Evolutionary conservation across 768 basidiomycete genomes (phyloP), one percentile per base, ranked within the genome.

Genomic region (Hebeloma cylindrosporum): DNA sequence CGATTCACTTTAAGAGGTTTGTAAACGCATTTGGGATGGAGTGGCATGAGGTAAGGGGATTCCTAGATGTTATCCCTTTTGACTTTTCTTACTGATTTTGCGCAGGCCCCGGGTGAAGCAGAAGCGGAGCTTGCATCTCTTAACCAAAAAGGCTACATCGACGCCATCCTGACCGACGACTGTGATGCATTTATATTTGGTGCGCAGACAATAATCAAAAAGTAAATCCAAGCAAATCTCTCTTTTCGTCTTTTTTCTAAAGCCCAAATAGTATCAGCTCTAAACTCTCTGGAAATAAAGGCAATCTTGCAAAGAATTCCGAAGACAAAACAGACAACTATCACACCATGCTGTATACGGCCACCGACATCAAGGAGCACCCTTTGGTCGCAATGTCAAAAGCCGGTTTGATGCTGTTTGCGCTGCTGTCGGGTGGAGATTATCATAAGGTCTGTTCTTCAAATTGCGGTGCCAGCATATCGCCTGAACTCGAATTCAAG

Each of bases 371-470:
- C 3, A 30, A 47, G 47, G 79, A 81, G 42, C 79, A 85, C 54
- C 75, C 75, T 1, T 72, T 83, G 6, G 62, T 85, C 72, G 79
- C 4, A 74, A 81, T 63, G 79, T 86, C 55, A 74, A 82, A 21
- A 45, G 61, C 74, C 20, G 83, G 80, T 4, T 69, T 83, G 44
- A 74, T 86, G 39, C 70, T 88, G 9, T 78, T 87, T 13, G 86
- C 78, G 3, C 70, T 88, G 4, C 66, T 88, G 14, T 71, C 75
- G 7, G 87, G 87, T 0, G 88, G 85, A 3, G 87, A 90, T 59
- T 90, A 88, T 50, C 72, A 80, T 38, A 54, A 55, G 30, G 56
- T 58, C 18, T 13, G 52, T 46, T 9, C 21, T 21, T 21, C 14
- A 32, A 25, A 8, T 17, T n/a, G 37, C 14, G 0, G 34, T 28